phyloP scores from a whole-genome alignment of 2,329 filamentous ascomycete species.

The Paraphaeosphaeria sporulosa region DNA sequence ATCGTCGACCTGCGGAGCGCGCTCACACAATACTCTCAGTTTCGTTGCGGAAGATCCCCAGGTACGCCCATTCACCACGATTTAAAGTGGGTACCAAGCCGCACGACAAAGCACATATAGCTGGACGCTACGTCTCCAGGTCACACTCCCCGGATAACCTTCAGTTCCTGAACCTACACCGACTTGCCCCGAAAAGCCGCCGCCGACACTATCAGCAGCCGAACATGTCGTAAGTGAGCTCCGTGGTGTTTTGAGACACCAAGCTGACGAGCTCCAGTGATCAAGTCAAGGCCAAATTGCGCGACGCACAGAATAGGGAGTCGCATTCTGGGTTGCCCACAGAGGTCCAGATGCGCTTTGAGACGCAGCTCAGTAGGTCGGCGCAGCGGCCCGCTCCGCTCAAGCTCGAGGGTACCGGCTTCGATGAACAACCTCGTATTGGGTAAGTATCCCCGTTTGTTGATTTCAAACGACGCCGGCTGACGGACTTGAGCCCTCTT shows the following conservation, averaged over 20 bases:
- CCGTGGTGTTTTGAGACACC: background rate
- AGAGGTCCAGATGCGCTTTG: background rate
- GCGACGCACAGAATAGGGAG: background rate
- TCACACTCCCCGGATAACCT: background rate
- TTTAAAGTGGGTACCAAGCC: background rate
- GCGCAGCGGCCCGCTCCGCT: background rate
- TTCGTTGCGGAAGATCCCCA: background rate
- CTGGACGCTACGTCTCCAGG: background rate
- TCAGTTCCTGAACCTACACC: background rate
- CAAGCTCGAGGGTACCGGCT: background rate
- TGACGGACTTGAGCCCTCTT: background rate
- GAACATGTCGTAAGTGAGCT: constrained; percentile 1
- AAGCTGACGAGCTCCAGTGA: background rate
- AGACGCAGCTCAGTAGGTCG: background rate
- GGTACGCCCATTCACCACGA: background rate
- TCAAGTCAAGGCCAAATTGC: background rate
- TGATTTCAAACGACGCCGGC: background rate
- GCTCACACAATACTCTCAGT: constrained; percentile 3
- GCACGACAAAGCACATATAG: background rate
- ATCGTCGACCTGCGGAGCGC: background rate
- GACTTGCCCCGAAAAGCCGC: background rate
- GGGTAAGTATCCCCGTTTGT: background rate
- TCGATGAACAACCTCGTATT: constrained; percentile 4
- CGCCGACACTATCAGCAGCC: background rate
- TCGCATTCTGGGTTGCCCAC: background rate